A percentile compares a stretch with the other conserved stretches of the same genome.
Conservation (phyloP, 2,329 filamentous ascomycete genomes). For the Fusarium poae region DNA sequence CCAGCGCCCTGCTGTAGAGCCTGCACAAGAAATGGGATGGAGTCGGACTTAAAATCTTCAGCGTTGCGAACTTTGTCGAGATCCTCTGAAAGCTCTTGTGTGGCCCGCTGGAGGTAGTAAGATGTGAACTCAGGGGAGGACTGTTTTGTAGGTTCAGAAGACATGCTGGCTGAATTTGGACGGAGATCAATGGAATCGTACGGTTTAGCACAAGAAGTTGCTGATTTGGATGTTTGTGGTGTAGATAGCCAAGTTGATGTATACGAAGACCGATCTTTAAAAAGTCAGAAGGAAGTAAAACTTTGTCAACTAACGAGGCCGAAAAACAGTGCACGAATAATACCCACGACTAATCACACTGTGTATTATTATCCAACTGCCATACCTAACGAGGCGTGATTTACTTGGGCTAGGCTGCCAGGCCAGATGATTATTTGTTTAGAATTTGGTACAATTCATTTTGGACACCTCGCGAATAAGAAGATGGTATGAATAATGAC, state of each 20-base stretch:
- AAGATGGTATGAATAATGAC: background rate
- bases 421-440: background rate
- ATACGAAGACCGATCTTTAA: background rate
- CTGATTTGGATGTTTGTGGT: background rate
- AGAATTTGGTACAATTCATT: background rate
- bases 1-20: slow-evolving; percentile 76
- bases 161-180: slow-evolving; percentile 17
- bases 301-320: background rate
- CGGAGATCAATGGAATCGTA: too few species aligned
- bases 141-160: slow-evolving; percentile 34
- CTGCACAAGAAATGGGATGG: slow-evolving; percentile 73
- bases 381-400: background rate
- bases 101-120: slow-evolving; percentile 77
- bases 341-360: background rate
- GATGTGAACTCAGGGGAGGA: slow-evolving; percentile 65
- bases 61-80: slow-evolving; percentile 76
- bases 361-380: background rate
- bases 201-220: background rate
- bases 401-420: background rate
- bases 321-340: slow-evolving; percentile 2
- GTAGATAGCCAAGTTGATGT: slow-evolving; percentile 1
- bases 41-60: slow-evolving; percentile 77
- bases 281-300: slow-evolving; percentile 6
- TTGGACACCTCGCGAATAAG: background rate
- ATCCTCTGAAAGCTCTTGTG: slow-evolving; percentile 79